Evolutionary conservation across 495 filamentous ascomycete genomes (phyloP).

Genomic region (Rhypophila decipiens): DNA sequence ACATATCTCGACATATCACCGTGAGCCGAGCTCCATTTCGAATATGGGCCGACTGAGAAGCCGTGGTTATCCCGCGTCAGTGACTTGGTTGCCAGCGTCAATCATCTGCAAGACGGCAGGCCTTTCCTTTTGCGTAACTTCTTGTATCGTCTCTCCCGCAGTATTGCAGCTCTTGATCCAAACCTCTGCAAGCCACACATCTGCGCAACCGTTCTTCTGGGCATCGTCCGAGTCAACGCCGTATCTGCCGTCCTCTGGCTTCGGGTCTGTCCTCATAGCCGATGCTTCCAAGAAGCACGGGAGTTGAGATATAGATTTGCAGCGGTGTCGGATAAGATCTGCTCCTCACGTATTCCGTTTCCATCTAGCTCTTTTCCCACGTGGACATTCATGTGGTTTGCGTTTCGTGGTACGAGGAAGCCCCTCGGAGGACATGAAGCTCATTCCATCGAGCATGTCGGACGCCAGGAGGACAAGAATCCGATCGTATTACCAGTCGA

Average conservation of each 20-base stretch:
- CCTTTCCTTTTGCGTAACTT: too few species aligned
- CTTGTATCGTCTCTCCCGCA: too few species aligned
- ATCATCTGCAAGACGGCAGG: slow-evolving; percentile 1
- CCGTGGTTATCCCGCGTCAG: not conserved
- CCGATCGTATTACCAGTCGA: too few species aligned
- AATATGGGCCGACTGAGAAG: slow-evolving; percentile 1
- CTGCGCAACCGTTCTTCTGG: too few species aligned
- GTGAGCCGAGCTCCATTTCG: slow-evolving; percentile 10
- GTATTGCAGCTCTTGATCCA: too few species aligned
- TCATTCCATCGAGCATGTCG: too few species aligned
- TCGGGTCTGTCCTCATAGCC: not conserved
- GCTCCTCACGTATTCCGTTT: not conserved
- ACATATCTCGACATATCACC: slow-evolving; percentile 5
- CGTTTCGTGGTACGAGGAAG: too few species aligned
- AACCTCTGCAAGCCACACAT: too few species aligned
- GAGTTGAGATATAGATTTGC: not conserved
- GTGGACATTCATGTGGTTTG: too few species aligned
- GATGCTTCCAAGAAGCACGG: not conserved
- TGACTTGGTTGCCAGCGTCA: not conserved
- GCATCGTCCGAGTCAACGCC: slow-evolving; percentile 10
- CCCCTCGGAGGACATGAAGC: too few species aligned
- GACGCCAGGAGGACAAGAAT: too few species aligned
- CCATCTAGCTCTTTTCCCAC: not conserved
- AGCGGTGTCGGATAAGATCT: not conserved
- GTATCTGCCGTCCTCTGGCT: slow-evolving; percentile 5